Percentiles rank a stretch among this genome's conserved stretches.
Conservation (phyloP, 1,284 basidiomycete genomes). For the Ustilago xerochloae region DNA sequence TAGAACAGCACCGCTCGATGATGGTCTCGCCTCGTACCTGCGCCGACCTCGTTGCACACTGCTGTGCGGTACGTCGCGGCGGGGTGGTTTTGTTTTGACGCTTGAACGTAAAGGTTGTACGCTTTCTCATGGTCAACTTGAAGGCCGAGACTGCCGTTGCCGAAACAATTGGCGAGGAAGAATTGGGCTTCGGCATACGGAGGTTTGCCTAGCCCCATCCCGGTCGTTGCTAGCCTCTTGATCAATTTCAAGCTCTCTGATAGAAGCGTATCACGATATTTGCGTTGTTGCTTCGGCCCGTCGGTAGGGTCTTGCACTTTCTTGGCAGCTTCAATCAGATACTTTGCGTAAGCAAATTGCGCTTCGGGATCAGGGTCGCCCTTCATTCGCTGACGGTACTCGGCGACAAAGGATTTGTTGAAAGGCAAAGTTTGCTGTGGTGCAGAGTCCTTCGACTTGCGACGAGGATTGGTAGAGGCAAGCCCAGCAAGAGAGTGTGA, state of each 20-base stretch:
- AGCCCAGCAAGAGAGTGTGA: slow-evolving; percentile 21
- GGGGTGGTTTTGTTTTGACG: slow-evolving; percentile 95
- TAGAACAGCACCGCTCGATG: slow-evolving; percentile 93
- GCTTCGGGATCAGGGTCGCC: slow-evolving; percentile 97
- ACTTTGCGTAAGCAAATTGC: slow-evolving; percentile 97
- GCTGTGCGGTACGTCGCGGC: slow-evolving; percentile 96
- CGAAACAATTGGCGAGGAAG: slow-evolving; percentile 96
- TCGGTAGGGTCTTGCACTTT: slow-evolving; percentile 71
- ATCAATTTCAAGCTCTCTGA: slow-evolving; percentile 90
- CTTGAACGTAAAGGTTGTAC: slow-evolving; percentile 97
- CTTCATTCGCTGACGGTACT: slow-evolving; percentile 96
- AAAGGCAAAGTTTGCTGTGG: slow-evolving; percentile 64
- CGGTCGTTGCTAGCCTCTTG: slow-evolving; percentile 88
- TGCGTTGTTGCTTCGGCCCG: slow-evolving; percentile 69
- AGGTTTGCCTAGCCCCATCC: slow-evolving; percentile 70
- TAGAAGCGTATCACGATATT: slow-evolving; percentile 89
- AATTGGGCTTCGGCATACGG: slow-evolving; percentile 98
- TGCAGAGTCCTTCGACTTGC: slow-evolving; percentile 56
- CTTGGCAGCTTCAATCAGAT: slow-evolving; percentile 98
- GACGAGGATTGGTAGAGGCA: slow-evolving; percentile 34
- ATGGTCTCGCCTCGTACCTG: slow-evolving; percentile 90
- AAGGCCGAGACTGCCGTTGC: slow-evolving; percentile 91
- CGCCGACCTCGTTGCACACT: slow-evolving; percentile 99
- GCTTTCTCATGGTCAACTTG: slow-evolving; percentile 97
- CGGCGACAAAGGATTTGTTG: slow-evolving; percentile 96